Conservation (phyloP, 805 yeast genomes). For the Zygosaccharomyces kombuchaensis region DNA sequence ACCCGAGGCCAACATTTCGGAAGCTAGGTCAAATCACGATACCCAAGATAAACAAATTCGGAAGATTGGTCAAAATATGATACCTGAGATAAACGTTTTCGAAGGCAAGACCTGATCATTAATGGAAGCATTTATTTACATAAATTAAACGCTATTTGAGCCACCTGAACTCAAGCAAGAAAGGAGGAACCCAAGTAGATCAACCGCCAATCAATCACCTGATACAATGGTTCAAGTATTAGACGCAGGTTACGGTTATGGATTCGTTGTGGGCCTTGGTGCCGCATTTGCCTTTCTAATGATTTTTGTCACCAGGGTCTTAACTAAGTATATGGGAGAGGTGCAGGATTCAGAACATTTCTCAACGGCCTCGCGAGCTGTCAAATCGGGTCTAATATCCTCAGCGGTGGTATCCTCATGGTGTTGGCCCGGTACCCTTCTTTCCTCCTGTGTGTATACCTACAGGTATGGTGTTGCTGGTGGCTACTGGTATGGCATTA, state of each 20-base stretch:
- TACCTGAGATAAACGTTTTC: too few species aligned
- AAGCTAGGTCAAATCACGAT: too few species aligned
- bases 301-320: slow-evolving; percentile 34
- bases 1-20: too few species aligned
- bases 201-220: background rate
- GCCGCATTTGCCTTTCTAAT: slow-evolving; percentile 41
- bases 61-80: too few species aligned
- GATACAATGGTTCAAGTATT: slow-evolving; percentile 10
- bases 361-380: slow-evolving; percentile 40
- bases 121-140: background rate
- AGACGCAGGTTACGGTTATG: slow-evolving; percentile 36
- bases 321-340: slow-evolving; percentile 38
- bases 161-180: background rate
- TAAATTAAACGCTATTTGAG: background rate
- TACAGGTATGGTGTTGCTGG: slow-evolving; percentile 45
- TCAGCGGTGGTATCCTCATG: slow-evolving; percentile 38
- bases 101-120: too few species aligned
- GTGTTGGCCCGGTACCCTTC: slow-evolving; percentile 25
- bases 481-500: slow-evolving; percentile 40
- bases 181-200: background rate
- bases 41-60: too few species aligned
- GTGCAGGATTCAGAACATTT: slow-evolving; percentile 41
- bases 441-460: slow-evolving; percentile 14
- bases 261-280: slow-evolving; percentile 43
- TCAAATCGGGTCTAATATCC: slow-evolving; percentile 41